A percentile compares a stretch with the other conserved stretches of the same genome.
Conservation (phyloP, 1,284 basidiomycete genomes). For the Malassezia arunalokei region DNA sequence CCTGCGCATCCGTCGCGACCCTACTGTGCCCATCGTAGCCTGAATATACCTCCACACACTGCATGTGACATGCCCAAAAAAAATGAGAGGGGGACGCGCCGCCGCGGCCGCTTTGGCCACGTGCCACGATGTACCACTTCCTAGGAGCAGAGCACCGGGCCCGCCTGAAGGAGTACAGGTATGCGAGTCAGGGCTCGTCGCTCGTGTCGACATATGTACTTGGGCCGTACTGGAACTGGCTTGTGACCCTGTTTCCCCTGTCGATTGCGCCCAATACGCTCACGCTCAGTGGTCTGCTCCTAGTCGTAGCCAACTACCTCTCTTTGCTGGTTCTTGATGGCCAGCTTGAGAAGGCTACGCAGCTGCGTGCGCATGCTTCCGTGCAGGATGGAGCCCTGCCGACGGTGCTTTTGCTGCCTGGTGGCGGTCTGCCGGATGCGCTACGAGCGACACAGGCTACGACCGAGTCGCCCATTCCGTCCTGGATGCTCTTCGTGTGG, state of each 20-base stretch:
- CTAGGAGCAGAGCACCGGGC: conserved; percentile 48
- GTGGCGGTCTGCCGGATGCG: conserved; percentile 23
- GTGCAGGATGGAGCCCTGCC: conserved; percentile 19
- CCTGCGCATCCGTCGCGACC: conserved; percentile 5
- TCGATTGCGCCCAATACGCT: conserved; percentile 71
- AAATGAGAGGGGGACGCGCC: background rate
- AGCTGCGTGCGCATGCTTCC: conserved; percentile 16
- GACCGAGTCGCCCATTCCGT: conserved; percentile 14
- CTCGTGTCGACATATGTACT: conserved; percentile 63
- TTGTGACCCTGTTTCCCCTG: conserved; percentile 78
- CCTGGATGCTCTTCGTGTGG: conserved; percentile 51
- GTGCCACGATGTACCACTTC: conserved; percentile 33
- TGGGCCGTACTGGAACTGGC: conserved; percentile 85
- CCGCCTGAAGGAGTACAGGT: conserved; percentile 53
- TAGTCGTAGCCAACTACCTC: conserved; percentile 72
- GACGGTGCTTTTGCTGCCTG: conserved; percentile 20
- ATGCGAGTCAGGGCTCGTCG: conserved; percentile 52
- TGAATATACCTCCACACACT: background rate
- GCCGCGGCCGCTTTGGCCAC: background rate
- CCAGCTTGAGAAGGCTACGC: conserved; percentile 27
- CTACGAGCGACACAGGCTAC: conserved; percentile 1
- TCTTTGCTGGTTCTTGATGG: conserved; percentile 54
- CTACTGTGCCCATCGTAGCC: background rate
- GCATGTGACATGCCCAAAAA: background rate
- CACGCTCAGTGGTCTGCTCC: conserved; percentile 57